These are phyloP conservation scores for Parafenestella ontariensis DNA, from an alignment of 2,329 filamentous ascomycete genomes.

Conservation along the genomic window DNA sequence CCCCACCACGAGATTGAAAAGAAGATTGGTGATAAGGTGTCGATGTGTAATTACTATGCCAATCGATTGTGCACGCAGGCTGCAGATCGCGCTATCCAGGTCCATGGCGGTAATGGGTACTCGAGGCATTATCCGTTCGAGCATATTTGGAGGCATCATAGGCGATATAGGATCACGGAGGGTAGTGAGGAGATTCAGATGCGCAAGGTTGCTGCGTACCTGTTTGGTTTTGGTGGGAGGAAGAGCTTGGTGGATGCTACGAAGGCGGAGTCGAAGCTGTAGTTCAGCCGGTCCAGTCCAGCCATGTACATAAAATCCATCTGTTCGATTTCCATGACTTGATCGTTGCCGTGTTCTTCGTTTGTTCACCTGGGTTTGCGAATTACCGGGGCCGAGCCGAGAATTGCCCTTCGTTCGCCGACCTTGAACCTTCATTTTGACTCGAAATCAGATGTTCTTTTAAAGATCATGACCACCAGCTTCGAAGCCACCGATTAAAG, in stretches of 20 bases:
- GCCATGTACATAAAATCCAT: not conserved
- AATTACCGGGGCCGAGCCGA: constrained; percentile 1
- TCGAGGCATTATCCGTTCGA: constrained; percentile 67
- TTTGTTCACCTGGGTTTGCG: not conserved
- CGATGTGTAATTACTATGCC: constrained; percentile 72
- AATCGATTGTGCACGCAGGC: constrained; percentile 67
- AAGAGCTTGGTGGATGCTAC: constrained; percentile 49
- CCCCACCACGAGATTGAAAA: constrained; percentile 63
- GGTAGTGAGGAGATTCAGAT: constrained; percentile 72
- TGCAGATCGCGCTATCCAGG: constrained; percentile 68
- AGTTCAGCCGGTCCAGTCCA: too few relatives aligned
- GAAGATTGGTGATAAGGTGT: constrained; percentile 66
- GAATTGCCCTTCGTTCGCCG: not conserved
- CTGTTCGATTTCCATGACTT: not conserved
- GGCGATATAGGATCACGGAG: constrained; percentile 69
- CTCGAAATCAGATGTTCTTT: too few relatives aligned
- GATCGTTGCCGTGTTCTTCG: not conserved
- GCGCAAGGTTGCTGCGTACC: constrained; percentile 67
- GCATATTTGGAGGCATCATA: constrained; percentile 70
- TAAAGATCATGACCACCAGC: not conserved
- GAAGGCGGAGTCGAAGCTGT: constrained; percentile 41
- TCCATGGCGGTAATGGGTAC: constrained; percentile 67
- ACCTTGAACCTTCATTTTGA: not conserved
- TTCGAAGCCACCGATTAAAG: constrained; percentile 29
- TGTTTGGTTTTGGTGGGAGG: constrained; percentile 62